Evolutionary conservation across 306 rosid genomes (phyloP), one percentile per base, ranked within the genome.

Genomic region (Urtica urens): DNA sequence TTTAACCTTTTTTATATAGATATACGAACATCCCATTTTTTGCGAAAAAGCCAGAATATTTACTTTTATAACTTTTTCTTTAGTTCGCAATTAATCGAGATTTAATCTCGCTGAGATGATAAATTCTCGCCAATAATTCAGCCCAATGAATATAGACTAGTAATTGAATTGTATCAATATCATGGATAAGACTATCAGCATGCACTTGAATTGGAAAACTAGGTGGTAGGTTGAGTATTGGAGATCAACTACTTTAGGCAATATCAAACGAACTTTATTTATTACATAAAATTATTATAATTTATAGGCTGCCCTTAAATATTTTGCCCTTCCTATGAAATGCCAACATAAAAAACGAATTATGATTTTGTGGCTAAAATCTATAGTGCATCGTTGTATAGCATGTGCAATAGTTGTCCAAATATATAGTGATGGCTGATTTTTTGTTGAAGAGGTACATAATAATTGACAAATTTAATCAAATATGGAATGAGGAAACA

Each of bases 321-420:
- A 3, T 1, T 24, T 46, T 46, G 52, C 34, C 52, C 52, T 24
- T 24, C 52, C 33, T 4, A 24, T 25, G 34, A 26, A 46, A 28
- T 46, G 33, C 33, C 17, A 23, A 6, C 2, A 23, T 46, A 15
- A 15, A 16, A 9, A 6, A 16, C 15, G 1, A 11, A 31, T 20
- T 10, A 43, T 44, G 10, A 23, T 57, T 57, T 3, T 30, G 53
- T 43, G 45, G 37, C 13, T 31, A 43, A 11, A 57, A 57, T 30
- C 30, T n/a, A n/a, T 44, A 6, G 35, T 12, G 16, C 37, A 40
- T 26, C 25, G 6, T 24, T 46, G 8, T 46, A 45, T 10, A 46
- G 22, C 28, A 46, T 25, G 49, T 44, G 52, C 34, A 24, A n/a
- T n/a, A 15, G 40, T 37, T 25, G 14, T 41, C 38, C 31, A 54